Conservation (phyloP, 2,329 filamentous ascomycete genomes). For the Ascochyta clinopodiicola region DNA sequence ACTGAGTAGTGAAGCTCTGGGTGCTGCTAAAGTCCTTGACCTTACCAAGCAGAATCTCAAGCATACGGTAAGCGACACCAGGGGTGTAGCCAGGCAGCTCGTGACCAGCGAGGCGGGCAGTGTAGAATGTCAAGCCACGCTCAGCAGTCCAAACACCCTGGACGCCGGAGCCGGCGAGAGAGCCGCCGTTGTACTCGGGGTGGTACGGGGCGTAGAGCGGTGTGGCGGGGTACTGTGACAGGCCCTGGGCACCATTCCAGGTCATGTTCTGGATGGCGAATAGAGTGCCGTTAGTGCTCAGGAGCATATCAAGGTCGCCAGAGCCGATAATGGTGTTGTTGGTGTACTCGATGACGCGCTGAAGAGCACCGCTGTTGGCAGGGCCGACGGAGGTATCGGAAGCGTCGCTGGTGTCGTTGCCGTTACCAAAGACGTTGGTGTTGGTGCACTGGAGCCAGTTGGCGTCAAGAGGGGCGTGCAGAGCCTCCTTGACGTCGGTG, state of each 20-base stretch:
- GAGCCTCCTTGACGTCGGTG: conserved; percentile 57
- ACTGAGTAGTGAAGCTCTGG: conserved; percentile 45
- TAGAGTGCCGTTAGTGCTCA: conserved; percentile 60
- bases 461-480: conserved; percentile 55
- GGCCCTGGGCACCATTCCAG: conserved; percentile 58
- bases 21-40: conserved; percentile 47
- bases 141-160: conserved; percentile 53
- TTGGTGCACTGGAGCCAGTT: conserved; percentile 53
- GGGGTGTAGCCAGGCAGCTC: conserved; percentile 54
- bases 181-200: conserved; percentile 49
- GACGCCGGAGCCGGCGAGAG: conserved; percentile 50
- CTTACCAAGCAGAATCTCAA: conserved; percentile 53
- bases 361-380: conserved; percentile 51
- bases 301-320: conserved; percentile 57
- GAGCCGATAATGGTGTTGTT: conserved; percentile 60
- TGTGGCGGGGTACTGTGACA: conserved; percentile 52
- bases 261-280: conserved; percentile 62
- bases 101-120: conserved; percentile 51
- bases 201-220: conserved; percentile 55
- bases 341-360: conserved; percentile 58
- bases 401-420: conserved; percentile 25
- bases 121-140: conserved; percentile 56
- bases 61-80: conserved; percentile 50
- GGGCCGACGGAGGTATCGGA: conserved; percentile 49
- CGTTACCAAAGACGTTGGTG: conserved; percentile 52